Evolutionary conservation across 768 basidiomycete genomes (phyloP), one percentile per base, ranked within the genome.

Genomic region (Coprinopsis marcescibilis): DNA sequence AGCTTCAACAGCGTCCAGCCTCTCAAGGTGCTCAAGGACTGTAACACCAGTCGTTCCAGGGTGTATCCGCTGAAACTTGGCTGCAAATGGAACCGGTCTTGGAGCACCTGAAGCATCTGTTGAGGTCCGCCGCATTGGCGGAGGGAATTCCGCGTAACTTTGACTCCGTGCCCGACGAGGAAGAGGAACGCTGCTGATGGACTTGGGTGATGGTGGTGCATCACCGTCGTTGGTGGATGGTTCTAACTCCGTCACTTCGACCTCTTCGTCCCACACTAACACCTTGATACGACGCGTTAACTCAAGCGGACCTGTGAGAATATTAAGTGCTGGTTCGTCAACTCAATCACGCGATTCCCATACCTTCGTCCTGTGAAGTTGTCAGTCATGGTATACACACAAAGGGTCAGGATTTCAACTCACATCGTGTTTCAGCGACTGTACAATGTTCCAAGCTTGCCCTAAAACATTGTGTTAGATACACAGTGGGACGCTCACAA

Each of bases 391-490:
- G 46, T 17, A 43, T 48, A 41, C 21, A n/a, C 14, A 11, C 6
- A 30, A 6, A 29, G 23, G 8, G 43, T 27, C 20, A 37, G 36
- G n/a, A 45, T 4, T 43, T 33, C 10, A 24, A 71, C 83, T 61
- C 59, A 89, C 88, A 15, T 69, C 60, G 60, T 92, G 89, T 55
- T 76, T 83, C 42, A 92, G 66, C 1, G 87, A 90, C 60, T 92
- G 85, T 2, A 93, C 75, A 29, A 94, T 85, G 55, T 93, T 92
- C 78, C 84, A 90, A 33, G 87, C 91, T 60, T 94, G 91, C 11
- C 89, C 73, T 75, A 17, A 30, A 19, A 14, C 24, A 19, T 19
- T 48, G 36, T 40, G 35, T 35, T 20, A 51, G 6, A 4, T 20
- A 52, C n/a, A 32, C 14, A 19, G 7, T 21, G 20, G 14, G 27